phyloP scores from a whole-genome alignment of 1,284 basidiomycete genomes.

The Boletus nobilissimus region DNA sequence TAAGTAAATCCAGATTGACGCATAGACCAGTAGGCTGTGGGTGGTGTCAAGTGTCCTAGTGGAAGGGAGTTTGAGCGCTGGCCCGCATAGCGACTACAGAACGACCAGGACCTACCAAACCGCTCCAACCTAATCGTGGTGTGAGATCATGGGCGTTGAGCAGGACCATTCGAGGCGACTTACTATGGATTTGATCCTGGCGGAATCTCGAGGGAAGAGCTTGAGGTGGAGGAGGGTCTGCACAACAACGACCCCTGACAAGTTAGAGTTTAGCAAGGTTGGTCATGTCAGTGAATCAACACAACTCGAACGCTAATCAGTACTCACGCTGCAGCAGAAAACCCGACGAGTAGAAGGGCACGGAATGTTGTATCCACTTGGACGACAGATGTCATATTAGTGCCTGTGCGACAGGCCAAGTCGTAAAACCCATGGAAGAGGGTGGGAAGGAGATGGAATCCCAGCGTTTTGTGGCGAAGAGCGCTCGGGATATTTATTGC shows the following conservation, averaged over 20 bases:
- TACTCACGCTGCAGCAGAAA: slow-evolving; percentile 52
- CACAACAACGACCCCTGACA: slow-evolving; percentile 56
- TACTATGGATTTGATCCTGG: slow-evolving; percentile 51
- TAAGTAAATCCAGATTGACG: slow-evolving; percentile 46
- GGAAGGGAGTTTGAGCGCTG: slow-evolving; percentile 13
- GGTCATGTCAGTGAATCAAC: not conserved
- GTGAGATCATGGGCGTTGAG: not conserved
- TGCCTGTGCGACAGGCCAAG: not conserved
- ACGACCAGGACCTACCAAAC: slow-evolving; percentile 36
- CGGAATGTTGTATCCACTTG: slow-evolving; percentile 49
- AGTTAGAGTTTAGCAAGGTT: slow-evolving; percentile 40
- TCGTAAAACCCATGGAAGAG: not conserved
- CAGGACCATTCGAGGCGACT: slow-evolving; percentile 29
- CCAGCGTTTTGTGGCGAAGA: not conserved
- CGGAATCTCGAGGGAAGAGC: slow-evolving; percentile 51
- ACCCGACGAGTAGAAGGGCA: slow-evolving; percentile 56
- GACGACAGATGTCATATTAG: slow-evolving; percentile 22
- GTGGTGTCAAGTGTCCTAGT: slow-evolving; percentile 40
- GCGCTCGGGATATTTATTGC: not conserved
- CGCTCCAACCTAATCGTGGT: slow-evolving; percentile 36
- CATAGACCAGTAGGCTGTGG: slow-evolving; percentile 44
- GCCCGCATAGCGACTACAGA: not conserved
- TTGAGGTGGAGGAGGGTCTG: slow-evolving; percentile 57
- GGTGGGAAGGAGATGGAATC: not conserved
- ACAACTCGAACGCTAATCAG: not conserved